These are phyloP conservation scores for Monosporascus sp. DNA, from an alignment of 2,329 filamentous ascomycete species.

Conservation along the genomic window DNA sequence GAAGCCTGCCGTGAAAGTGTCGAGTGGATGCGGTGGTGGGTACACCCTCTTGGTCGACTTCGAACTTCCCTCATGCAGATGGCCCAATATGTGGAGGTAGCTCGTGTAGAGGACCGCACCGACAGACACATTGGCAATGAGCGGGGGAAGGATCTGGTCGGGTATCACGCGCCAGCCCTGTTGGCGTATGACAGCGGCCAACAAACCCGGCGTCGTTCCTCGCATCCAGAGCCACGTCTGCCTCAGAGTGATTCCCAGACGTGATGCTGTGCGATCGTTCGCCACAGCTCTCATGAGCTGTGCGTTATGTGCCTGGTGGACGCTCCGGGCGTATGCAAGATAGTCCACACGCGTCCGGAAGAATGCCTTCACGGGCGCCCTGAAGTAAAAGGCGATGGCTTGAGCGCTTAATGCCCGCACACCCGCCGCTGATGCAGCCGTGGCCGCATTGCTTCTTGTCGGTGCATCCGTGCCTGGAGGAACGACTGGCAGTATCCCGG, in stretches of 20 bases:
- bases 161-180: constrained; percentile 71
- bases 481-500: constrained; percentile 40
- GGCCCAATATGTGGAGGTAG: constrained; percentile 65
- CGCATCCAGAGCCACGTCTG: constrained; percentile 48
- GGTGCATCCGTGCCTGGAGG: constrained; percentile 41
- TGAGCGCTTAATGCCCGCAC: constrained; percentile 80
- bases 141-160: constrained; percentile 70
- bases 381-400: constrained; percentile 84
- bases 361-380: constrained; percentile 86
- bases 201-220: constrained; percentile 63
- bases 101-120: constrained; percentile 71
- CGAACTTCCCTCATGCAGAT: constrained; percentile 60
- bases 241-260: constrained; percentile 27
- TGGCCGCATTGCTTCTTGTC: constrained; percentile 50
- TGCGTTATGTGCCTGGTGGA: constrained; percentile 43
- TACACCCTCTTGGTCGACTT: constrained; percentile 57
- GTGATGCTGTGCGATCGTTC: constrained; percentile 29
- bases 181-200: constrained; percentile 61
- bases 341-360: constrained; percentile 89
- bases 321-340: constrained; percentile 50
- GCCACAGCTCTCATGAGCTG: constrained; percentile 31
- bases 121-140: constrained; percentile 69
- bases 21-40: constrained; percentile 57
- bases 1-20: constrained; percentile 66
- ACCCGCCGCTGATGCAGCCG: constrained; percentile 77